phyloP scores from a whole-genome alignment of 2,329 filamentous ascomycete species.

The Blumeriella jaapii region DNA sequence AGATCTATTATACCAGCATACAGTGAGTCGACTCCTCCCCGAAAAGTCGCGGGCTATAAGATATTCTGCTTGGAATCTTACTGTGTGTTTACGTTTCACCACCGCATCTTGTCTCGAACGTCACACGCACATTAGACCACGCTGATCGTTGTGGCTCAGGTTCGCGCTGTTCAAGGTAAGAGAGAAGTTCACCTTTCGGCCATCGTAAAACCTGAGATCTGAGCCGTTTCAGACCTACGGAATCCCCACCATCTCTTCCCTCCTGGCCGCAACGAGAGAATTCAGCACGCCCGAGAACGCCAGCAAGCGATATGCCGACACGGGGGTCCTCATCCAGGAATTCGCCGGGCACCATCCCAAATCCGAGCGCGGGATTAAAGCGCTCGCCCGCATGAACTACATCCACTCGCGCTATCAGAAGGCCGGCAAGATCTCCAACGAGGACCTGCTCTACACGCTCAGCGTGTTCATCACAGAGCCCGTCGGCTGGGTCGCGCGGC shows the following conservation, averaged over 20 bases:
- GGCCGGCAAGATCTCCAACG: constrained; percentile 46
- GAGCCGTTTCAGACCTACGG: constrained; percentile 36
- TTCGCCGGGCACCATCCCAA: constrained; percentile 16
- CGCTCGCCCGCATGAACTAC: constrained; percentile 52
- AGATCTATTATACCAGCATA: constrained; percentile 36
- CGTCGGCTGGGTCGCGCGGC: constrained; percentile 46
- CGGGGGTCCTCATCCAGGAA: constrained; percentile 17
- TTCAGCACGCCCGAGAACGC: constrained; percentile 35
- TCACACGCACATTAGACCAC: background rate
- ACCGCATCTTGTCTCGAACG: background rate
- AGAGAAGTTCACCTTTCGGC: background rate
- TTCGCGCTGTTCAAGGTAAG: constrained; percentile 38
- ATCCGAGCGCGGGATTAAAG: constrained; percentile 33
- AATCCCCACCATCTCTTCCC: constrained; percentile 40
- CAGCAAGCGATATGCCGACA: constrained; percentile 30
- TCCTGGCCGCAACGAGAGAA: constrained; percentile 39
- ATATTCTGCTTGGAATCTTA: too few relatives aligned
- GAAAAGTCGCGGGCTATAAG: too few relatives aligned
- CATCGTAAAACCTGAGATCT: background rate
- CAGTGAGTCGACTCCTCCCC: constrained; percentile 34
- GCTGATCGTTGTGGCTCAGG: background rate
- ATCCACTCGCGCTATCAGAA: constrained; percentile 46
- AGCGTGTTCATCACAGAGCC: constrained; percentile 57
- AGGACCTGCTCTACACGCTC: constrained; percentile 55
- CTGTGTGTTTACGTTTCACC: background rate